These are phyloP conservation scores for Herpetospermum pedunculosum DNA, from an alignment of 306 rosid species.

Conservation along the genomic window DNA sequence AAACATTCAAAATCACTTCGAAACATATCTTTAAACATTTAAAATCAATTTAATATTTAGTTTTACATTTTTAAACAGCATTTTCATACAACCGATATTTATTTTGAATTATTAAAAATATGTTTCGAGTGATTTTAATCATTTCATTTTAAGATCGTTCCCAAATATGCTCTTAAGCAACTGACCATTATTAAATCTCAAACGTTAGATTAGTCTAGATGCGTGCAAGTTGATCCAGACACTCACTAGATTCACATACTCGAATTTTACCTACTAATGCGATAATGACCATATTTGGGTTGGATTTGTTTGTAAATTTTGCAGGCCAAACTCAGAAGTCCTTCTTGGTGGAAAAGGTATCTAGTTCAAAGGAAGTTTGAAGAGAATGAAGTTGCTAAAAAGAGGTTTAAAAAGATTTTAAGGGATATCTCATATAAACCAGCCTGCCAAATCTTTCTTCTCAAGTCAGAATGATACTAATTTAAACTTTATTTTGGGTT, in stretches of 20 bases:
- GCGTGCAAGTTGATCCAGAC: no score
- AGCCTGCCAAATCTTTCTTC: conserved; percentile 82
- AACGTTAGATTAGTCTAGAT: no score
- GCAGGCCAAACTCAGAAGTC: conserved; percentile 88
- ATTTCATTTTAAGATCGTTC: no score
- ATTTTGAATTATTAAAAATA: no score
- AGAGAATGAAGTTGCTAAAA: conserved; percentile 62
- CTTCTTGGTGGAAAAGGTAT: conserved; percentile 91
- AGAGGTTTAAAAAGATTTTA: conserved; percentile 77
- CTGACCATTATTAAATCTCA: no score
- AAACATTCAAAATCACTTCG: no score
- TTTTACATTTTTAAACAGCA: no score
- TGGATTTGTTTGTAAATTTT: conserved; percentile 13
- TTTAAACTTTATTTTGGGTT: background rate
- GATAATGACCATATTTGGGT: background rate
- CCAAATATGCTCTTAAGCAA: no score
- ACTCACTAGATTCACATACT: background rate
- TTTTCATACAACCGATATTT: no score
- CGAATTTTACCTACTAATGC: background rate
- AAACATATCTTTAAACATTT: no score
- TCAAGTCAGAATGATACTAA: conserved; percentile 30
- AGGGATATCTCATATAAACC: conserved; percentile 56
- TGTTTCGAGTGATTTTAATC: no score
- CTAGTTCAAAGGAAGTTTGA: conserved; percentile 56
- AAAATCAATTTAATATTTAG: no score